Conservation (phyloP, 2,329 filamentous ascomycete genomes). For the Daldinia sp. region DNA sequence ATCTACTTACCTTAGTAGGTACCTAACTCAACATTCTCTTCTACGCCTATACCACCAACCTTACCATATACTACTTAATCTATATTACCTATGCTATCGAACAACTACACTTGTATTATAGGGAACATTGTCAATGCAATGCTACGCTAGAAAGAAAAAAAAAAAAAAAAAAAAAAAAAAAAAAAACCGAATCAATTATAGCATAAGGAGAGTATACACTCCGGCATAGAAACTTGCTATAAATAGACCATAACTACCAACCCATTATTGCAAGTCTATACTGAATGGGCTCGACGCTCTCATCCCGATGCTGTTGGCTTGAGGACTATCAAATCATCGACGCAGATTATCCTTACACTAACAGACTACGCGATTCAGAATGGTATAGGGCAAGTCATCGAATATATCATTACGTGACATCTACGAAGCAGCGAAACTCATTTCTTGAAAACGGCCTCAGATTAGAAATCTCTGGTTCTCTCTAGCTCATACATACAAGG, state of each 20-base stretch:
- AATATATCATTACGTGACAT: not conserved
- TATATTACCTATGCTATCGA: not conserved
- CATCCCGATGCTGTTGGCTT: too few species aligned
- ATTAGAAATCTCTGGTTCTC: slow-evolving; percentile 23
- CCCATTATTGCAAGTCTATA: not conserved
- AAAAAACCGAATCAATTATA: not conserved
- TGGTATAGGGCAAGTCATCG: not conserved
- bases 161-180: not conserved
- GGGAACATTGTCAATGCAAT: not conserved
- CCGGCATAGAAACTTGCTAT: not conserved
- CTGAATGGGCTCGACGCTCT: too few species aligned
- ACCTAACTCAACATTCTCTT: not conserved
- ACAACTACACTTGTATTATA: not conserved
- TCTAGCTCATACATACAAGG: slow-evolving; percentile 15
- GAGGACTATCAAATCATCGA: not conserved
- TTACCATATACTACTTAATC: too few species aligned
- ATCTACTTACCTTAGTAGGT: not conserved
- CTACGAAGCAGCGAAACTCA: not conserved
- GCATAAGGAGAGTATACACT: not conserved
- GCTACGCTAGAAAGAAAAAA: too few species aligned
- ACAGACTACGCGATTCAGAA: not conserved
- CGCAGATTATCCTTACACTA: not conserved
- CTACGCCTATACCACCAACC: not conserved
- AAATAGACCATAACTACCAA: not conserved
- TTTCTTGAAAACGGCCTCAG: slow-evolving; percentile 18